These are phyloP conservation scores for Saccharomyces uvarum DNA, from an alignment of 1,139 yeast genomes.

Conservation along the genomic window DNA sequence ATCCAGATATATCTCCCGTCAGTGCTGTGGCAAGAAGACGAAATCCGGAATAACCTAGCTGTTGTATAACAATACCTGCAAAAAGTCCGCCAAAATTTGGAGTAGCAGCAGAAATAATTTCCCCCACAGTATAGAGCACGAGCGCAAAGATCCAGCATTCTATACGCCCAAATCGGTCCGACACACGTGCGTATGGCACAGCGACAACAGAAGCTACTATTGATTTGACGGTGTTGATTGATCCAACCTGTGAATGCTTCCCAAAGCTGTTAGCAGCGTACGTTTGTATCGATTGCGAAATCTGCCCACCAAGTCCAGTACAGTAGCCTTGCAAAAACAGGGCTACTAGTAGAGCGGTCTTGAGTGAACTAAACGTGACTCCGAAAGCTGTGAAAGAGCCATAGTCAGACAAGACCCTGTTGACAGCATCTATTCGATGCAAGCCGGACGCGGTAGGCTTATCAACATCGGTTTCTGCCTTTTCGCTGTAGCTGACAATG, in stretches of 20 bases:
- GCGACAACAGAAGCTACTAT: not conserved
- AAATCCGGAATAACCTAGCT: not conserved
- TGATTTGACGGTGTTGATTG: not conserved
- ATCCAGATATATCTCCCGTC: not conserved
- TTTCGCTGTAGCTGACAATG: not conserved
- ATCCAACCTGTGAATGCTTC: not conserved
- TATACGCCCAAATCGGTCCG: not conserved
- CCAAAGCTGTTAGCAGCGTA: not conserved
- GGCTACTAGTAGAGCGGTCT: not conserved
- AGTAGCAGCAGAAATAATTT: not conserved
- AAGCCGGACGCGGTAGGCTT: not conserved
- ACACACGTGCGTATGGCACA: not conserved
- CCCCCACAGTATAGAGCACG: not conserved
- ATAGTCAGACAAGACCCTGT: not conserved
- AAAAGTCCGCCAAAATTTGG: not conserved
- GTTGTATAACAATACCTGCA: not conserved
- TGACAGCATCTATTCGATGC: not conserved
- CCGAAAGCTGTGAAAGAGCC: constrained; percentile 2
- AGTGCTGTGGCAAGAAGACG: not conserved
- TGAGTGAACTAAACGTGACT: not conserved
- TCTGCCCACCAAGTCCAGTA: not conserved
- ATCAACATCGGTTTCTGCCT: not conserved
- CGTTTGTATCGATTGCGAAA: not conserved
- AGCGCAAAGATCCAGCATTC: not conserved
- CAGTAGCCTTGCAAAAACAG: not conserved